Conservation (phyloP, 208 protist genomes). For the Crithidia fasciculata region DNA sequence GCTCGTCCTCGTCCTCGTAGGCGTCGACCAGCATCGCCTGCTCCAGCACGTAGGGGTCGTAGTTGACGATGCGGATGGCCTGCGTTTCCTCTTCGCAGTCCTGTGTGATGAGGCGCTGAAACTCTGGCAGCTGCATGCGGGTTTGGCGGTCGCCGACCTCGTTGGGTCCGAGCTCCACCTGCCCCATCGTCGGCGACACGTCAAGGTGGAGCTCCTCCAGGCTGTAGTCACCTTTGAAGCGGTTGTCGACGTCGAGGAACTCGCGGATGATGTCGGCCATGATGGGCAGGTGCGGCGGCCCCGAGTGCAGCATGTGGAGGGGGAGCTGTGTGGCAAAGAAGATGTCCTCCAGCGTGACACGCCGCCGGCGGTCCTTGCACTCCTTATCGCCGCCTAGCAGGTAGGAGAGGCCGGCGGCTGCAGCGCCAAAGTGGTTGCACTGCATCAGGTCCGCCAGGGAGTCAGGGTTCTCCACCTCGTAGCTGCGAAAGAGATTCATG, state of each 20-base stretch:
- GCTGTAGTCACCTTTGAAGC: conserved; percentile 87
- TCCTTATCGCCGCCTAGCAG: conserved; percentile 74
- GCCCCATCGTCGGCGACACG: conserved; percentile 78
- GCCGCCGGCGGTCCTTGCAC: conserved; percentile 72
- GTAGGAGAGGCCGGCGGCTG: conserved; percentile 77
- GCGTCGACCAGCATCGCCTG: conserved; percentile 84
- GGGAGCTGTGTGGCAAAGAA: conserved; percentile 92
- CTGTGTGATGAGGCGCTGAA: conserved; percentile 73
- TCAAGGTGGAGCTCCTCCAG: conserved; percentile 84
- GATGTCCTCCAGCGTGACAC: conserved; percentile 90
- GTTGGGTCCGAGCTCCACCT: conserved; percentile 87
- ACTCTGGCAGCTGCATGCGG: conserved; percentile 84
- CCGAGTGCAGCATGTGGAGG: conserved; percentile 82
- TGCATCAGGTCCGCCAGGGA: conserved; percentile 47
- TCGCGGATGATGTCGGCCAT: conserved; percentile 86
- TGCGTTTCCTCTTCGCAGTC: conserved; percentile 84
- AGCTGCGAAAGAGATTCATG: conserved; percentile 75
- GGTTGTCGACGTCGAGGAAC: conserved; percentile 90
- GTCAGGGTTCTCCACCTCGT: conserved; percentile 65
- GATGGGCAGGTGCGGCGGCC: conserved; percentile 68
- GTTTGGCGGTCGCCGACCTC: conserved; percentile 87
- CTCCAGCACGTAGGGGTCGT: conserved; percentile 89
- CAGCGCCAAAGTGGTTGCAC: conserved; percentile 82
- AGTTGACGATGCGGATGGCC: conserved; percentile 88
- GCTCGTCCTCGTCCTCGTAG: conserved; percentile 76